Evolutionary conservation across 2,329 filamentous ascomycete genomes (phyloP), one percentile per base, ranked within the genome.

Genomic region (Aspergillus sp.): DNA sequence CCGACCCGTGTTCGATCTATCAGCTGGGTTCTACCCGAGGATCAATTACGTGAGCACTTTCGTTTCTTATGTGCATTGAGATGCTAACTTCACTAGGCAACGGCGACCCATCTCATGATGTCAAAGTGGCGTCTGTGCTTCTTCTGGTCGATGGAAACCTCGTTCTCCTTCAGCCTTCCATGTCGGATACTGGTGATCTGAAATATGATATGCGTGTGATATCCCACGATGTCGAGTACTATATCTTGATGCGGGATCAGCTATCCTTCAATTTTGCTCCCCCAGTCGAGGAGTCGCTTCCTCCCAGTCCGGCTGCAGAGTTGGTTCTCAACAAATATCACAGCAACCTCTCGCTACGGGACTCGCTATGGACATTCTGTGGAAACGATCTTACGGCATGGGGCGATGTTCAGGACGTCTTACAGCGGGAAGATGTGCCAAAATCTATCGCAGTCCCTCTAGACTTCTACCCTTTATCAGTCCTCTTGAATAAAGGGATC

Each of bases 191-290:
- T 48, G 91, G 91, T 5, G 90, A 93, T 68, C 83, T 97, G 55
- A 98, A 97, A 80, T 99, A 99, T 73, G 94, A 98, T 73, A 99
- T 99, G 95, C 90, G 93, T 9, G 90, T 98, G 62, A 90, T 99
- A 72, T 93, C 93, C 13, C 92, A 97, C 71, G 96, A 96, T 70
- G 93, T 98, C 46, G 95, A 99, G 75, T 98, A 95, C 71, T 97
- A 97, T 74, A 89, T 90, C 57, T 87, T 95, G 69, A 96, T 96
- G 87, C 89, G 93, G 66, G 95, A 99, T 72, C 91, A 96, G 70
- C 87, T 79, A 22, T 79, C 75, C 9, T 81, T 79, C 69, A 80
- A 79, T 64, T 81, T 84, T 64, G 77, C 79, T 13, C 77, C 78
- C 30, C 77, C 79, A 22, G 67, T 76, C n/a, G 82, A 84, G 61